These are phyloP conservation scores for Rhizopus delemar DNA, from an alignment of 371 early-diverging fungal species.

Conservation along the genomic window DNA sequence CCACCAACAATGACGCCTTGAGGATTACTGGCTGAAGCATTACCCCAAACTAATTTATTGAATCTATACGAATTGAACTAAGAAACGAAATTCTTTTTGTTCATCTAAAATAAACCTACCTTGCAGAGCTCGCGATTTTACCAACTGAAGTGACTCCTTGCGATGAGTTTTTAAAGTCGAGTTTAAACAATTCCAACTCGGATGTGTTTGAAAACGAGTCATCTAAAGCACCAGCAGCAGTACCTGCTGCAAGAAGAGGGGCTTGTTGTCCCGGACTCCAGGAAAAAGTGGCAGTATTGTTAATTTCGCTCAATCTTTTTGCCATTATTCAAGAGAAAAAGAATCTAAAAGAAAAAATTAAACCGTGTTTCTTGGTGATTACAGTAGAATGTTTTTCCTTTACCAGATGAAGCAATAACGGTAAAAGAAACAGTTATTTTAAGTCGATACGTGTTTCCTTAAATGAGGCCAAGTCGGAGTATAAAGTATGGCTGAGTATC, in stretches of 20 bases:
- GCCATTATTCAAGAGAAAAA: conserved; percentile 31
- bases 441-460: conserved; percentile 1
- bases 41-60: conserved; percentile 89
- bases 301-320: conserved; percentile 68
- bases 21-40: conserved; percentile 53
- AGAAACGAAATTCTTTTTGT: neutral
- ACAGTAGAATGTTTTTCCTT: neutral
- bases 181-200: conserved; percentile 86
- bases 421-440: neutral
- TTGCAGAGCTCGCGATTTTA: conserved; percentile 61
- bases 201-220: conserved; percentile 91
- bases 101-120: conserved; percentile 46
- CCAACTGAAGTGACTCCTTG: conserved; percentile 54
- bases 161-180: conserved; percentile 61
- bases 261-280: conserved; percentile 80
- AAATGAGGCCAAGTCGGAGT: conserved; percentile 1
- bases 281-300: conserved; percentile 80
- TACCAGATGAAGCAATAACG: conserved; percentile 2
- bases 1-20: conserved; percentile 93
- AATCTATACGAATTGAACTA: conserved; percentile 30
- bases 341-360: neutral
- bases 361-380: neutral
- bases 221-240: conserved; percentile 95
- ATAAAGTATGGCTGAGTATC: neutral
- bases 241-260: conserved; percentile 86